These are phyloP conservation scores for Fusarium sp. DNA, from an alignment of 2,329 filamentous ascomycete species.

Conservation along the genomic window DNA sequence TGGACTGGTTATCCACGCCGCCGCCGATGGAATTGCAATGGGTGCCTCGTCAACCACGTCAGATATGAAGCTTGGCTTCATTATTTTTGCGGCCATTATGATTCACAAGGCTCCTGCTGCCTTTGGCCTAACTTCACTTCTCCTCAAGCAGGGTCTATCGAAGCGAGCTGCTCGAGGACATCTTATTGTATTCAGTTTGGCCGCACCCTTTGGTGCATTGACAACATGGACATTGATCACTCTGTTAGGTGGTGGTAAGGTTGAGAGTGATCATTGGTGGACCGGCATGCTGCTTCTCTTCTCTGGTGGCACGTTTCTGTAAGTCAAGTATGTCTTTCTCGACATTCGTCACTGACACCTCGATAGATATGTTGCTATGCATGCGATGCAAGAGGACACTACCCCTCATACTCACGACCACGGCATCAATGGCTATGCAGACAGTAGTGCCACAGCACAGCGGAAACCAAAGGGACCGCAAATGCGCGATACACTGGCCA, in stretches of 20 bases:
- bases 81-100: slow-evolving; percentile 97
- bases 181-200: slow-evolving; percentile 88
- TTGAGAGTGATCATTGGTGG: slow-evolving; percentile 78
- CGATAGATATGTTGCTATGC: slow-evolving; percentile 92
- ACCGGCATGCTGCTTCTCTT: slow-evolving; percentile 95
- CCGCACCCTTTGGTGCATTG: slow-evolving; percentile 86
- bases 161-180: slow-evolving; percentile 87
- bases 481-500: slow-evolving; percentile 75
- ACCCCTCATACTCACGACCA: slow-evolving; percentile 59
- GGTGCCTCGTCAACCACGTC: slow-evolving; percentile 84
- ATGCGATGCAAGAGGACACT: slow-evolving; percentile 89
- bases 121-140: slow-evolving; percentile 89
- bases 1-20: slow-evolving; percentile 94
- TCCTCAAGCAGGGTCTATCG: slow-evolving; percentile 89
- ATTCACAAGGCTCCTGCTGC: slow-evolving; percentile 96
- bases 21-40: slow-evolving; percentile 94
- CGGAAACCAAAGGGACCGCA: slow-evolving; percentile 65
- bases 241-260: slow-evolving; percentile 70
- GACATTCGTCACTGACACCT: slow-evolving; percentile 22
- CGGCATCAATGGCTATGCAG: slow-evolving; percentile 63
- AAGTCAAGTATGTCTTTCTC: slow-evolving; percentile 49
- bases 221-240: slow-evolving; percentile 83
- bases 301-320: slow-evolving; percentile 95
- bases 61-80: slow-evolving; percentile 80
- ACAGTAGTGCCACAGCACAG: slow-evolving; percentile 55